Evolutionary conservation across 768 basidiomycete genomes (phyloP).

Genomic region (Podaxis sp.): DNA sequence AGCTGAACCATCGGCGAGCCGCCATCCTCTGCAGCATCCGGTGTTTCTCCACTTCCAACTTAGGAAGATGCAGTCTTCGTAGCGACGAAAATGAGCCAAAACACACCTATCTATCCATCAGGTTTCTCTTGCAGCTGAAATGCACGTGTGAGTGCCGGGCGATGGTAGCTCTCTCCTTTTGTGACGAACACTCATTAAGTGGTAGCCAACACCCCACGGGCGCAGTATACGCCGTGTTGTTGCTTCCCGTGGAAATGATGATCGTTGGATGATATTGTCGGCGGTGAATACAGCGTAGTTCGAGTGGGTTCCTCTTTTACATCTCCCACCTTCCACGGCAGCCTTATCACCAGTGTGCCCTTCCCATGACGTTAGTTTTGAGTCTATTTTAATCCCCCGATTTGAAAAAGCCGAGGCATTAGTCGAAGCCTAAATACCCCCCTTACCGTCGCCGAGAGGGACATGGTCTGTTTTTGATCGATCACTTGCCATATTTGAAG

Average conservation of each 20-base stretch:
- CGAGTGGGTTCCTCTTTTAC: not conserved
- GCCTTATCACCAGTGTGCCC: not conserved
- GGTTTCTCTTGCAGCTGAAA: not conserved
- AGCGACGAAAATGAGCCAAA: not conserved
- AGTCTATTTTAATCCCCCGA: not conserved
- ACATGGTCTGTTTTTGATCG: too few relatives aligned
- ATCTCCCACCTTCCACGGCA: not conserved
- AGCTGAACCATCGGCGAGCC: not conserved
- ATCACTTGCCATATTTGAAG: too few relatives aligned
- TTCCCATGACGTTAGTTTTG: not conserved
- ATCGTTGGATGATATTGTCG: constrained; percentile 2
- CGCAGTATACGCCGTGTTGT: not conserved
- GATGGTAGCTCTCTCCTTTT: not conserved
- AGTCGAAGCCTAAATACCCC: too few relatives aligned
- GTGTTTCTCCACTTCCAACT: not conserved
- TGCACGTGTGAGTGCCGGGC: not conserved
- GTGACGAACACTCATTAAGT: not conserved
- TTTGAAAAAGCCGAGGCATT: not conserved
- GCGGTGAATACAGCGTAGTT: not conserved
- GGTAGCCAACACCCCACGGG: not conserved
- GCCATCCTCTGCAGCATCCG: not conserved
- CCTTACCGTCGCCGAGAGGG: too few relatives aligned
- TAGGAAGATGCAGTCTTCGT: not conserved
- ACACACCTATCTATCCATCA: not conserved
- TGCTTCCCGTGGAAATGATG: not conserved